These are phyloP conservation scores for Trebouxiophyceae sp. DNA, from an alignment of 163 green algal genomes.

Conservation along the genomic window DNA sequence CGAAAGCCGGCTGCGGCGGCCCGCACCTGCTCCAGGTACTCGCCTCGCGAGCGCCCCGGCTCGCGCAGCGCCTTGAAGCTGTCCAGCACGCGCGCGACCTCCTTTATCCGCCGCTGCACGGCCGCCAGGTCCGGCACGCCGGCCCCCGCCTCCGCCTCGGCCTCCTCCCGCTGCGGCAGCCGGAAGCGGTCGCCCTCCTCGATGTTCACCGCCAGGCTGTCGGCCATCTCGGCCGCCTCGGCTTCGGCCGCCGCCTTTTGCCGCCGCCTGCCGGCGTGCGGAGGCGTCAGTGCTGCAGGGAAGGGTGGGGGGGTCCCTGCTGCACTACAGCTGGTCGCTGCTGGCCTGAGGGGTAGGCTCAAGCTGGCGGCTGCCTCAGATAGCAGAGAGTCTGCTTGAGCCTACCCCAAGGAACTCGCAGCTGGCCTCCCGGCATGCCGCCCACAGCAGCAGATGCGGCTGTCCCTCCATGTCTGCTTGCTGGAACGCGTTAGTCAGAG, in stretches of 20 bases:
- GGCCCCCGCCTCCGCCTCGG: background rate
- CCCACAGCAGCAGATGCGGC: too few relatives aligned
- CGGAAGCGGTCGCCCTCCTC: slow-evolving; percentile 3
- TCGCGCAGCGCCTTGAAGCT: slow-evolving; percentile 66
- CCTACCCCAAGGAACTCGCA: too few relatives aligned
- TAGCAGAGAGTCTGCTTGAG: too few relatives aligned
- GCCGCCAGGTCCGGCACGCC: slow-evolving; percentile 51
- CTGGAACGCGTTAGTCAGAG: too few relatives aligned
- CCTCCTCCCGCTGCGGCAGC: slow-evolving; percentile 7
- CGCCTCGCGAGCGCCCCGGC: slow-evolving; percentile 34
- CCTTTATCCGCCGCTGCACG: slow-evolving; percentile 56
- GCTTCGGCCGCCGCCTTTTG: slow-evolving; percentile 49
- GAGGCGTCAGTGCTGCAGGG: too few relatives aligned
- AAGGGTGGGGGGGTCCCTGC: too few relatives aligned
- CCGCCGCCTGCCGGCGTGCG: slow-evolving; percentile 26
- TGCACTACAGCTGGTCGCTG: too few relatives aligned
- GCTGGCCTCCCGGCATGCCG: too few relatives aligned
- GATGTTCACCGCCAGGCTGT: slow-evolving; percentile 1
- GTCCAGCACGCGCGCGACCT: slow-evolving; percentile 60
- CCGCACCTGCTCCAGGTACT: slow-evolving; percentile 62
- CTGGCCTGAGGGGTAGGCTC: too few relatives aligned
- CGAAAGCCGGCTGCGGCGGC: too few relatives aligned
- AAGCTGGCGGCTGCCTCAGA: too few relatives aligned
- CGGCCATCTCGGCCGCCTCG: slow-evolving; percentile 3
- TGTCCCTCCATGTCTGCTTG: too few relatives aligned